Base-by-base conservation (phyloP, 2,329 filamentous ascomycete species). In the Nannizzia gypsea region DNA sequence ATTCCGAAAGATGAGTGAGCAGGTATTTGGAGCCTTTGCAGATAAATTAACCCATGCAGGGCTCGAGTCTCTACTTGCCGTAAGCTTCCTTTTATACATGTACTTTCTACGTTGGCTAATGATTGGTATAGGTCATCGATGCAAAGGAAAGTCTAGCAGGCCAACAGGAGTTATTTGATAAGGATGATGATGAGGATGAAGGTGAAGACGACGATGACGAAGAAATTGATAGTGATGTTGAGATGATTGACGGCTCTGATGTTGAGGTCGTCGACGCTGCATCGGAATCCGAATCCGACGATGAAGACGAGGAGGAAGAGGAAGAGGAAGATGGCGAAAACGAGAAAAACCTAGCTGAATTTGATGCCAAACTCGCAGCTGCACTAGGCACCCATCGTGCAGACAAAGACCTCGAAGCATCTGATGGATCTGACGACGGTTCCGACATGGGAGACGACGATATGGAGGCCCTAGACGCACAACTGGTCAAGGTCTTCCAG, bases 401-500 rank as follows among this genome's bases (percentile, higher is more conserved):
- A 22, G 76, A 79, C 22, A 82, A 86, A 69, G 81, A 84, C 60
- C 64, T 71, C 58, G 81, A 84, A 63, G 74, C 73, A 15, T 77
- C 80, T 1, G 80, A 80, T 1, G 80, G 81, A 0, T 83, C 83
- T 31, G 81, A 81, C 8, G 79, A 78, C 11, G 82, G 82, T 62
- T 84, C 82, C 2, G 89, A 96, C 73, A 96, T 99, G 90, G 87
- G 90, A 63, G 92, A 97, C 74, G 90, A 92, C 17, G 87, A 96
- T 70, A 97, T 97, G 93, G 85, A 96, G 75, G 85, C 85, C 2
- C 78, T 97, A 15, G 92, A 97, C 67, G 82, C 82, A 9, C 87
- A 92, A 69, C 83, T 99, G 3, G 83, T 85, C 57, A 88, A 89
- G 64, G 89, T 96, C 63, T 95, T 97, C 79, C 84, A 85, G 65